These are phyloP conservation scores for Nephelium lappaceum DNA, from an alignment of 345 rosid species.

Conservation along the genomic window DNA sequence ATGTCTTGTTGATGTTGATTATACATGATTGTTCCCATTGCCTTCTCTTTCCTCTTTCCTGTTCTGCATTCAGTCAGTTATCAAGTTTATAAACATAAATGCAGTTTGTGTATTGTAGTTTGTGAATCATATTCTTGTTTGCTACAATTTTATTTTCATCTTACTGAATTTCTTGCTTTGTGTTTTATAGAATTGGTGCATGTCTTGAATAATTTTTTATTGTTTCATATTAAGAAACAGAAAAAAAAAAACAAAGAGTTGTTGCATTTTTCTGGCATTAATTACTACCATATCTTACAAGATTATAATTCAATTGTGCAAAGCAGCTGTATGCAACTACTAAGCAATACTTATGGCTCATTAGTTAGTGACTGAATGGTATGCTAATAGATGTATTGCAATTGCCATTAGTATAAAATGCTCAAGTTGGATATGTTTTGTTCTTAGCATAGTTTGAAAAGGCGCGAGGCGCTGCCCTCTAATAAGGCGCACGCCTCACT, in stretches of 20 bases:
- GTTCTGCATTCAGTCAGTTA: neutral
- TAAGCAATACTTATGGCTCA: neutral
- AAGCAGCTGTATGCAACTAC: neutral
- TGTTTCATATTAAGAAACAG: neutral
- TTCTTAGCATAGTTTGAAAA: no score
- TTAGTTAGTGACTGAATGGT: neutral
- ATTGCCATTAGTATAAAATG: neutral
- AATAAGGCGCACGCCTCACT: no score
- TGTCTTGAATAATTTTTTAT: neutral
- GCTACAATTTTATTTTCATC: neutral
- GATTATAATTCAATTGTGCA: neutral
- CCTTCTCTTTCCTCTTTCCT: conserved; percentile 13
- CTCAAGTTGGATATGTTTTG: conserved; percentile 7
- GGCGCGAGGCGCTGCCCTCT: no score
- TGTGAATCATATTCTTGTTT: neutral
- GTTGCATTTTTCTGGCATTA: neutral
- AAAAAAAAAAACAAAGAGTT: no score
- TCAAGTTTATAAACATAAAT: neutral
- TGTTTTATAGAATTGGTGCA: neutral
- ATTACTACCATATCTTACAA: neutral
- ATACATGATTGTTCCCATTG: neutral
- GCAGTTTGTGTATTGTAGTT: neutral
- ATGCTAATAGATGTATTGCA: neutral
- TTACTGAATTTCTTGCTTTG: neutral
- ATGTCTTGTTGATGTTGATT: neutral